A percentile compares a stretch with the other conserved stretches of the same genome.
phyloP scores from a whole-genome alignment of 2,329 filamentous ascomycete genomes.

The Neonectria faginata region DNA sequence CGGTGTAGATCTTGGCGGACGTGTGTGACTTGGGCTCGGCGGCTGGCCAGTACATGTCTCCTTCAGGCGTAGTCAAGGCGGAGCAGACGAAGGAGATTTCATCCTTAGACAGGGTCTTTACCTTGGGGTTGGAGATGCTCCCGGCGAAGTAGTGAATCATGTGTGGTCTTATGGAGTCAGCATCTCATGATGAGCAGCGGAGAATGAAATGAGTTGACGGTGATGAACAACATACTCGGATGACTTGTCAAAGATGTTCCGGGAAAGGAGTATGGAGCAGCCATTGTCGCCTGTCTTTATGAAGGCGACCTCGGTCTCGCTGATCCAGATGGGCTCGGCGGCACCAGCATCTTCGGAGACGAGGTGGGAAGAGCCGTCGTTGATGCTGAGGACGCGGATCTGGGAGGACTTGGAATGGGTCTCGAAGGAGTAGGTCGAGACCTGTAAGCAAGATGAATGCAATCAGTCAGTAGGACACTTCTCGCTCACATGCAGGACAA shows the following conservation, averaged over 20 bases:
- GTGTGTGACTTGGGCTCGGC: constrained; percentile 70
- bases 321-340: constrained; percentile 82
- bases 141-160: constrained; percentile 64
- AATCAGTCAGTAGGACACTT: not conserved
- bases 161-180: constrained; percentile 45
- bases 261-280: constrained; percentile 59
- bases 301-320: constrained; percentile 70
- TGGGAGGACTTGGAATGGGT: constrained; percentile 76
- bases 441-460: constrained; percentile 47
- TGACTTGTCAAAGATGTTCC: constrained; percentile 49
- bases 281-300: constrained; percentile 64
- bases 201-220: not conserved
- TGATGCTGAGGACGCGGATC: constrained; percentile 77
- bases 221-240: constrained; percentile 52
- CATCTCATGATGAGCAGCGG: not conserved
- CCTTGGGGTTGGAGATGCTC: constrained; percentile 69
- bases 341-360: constrained; percentile 74
- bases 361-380: constrained; percentile 71
- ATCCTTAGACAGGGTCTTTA: constrained; percentile 61
- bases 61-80: constrained; percentile 75
- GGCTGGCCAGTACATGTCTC: constrained; percentile 75
- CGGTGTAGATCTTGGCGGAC: constrained; percentile 77
- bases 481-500: not conserved
- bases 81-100: constrained; percentile 68
- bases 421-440: constrained; percentile 84